Evolutionary conservation across 345 rosid genomes (phyloP), one percentile per base, ranked within the genome.

Genomic region (Gossypium rotundifolium): DNA sequence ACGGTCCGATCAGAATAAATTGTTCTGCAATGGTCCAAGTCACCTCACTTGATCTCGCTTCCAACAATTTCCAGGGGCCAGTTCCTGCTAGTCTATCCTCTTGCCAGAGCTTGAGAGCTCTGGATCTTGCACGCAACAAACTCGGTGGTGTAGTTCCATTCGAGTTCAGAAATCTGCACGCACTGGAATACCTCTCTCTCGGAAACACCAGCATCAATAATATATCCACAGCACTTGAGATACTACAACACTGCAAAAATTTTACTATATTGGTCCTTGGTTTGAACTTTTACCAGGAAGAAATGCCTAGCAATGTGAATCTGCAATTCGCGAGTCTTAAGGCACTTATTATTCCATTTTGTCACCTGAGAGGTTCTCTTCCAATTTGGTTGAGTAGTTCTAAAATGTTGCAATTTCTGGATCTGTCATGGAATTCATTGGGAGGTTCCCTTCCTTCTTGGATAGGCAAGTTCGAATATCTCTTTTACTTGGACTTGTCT

Each of bases 21-120:
- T 82, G 87, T 49, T 79, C 87, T 44, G 76, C 83, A 40, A 79
- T 81, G 82, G 20, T 20, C 38, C 69, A 12, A 60, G 55, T 84
- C 11, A 20, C 4, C 23, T 69, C 52, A 3, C 72, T 79, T 52
- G 10, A 33, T 60, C 74, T 81, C 20, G 58, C 70, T 13, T 51
- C 72, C 27, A 84, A 84, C 63, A n/a, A 70, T 12, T 79, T 82
- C 55, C 40, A 27, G 14, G 80, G 83, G 40, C 52, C 70, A 0
- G 2, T 79, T 1, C 79, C 87, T 0, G 78, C 60, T 42, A 42
- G 63, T 48, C 45, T 84, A 9, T 77, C 78, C 16, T 23, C 75
- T 18, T 84, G 83, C 63, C 63, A 14, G 22, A 55, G 52, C 23
- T 23, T 81, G 68, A 73, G 20, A 1, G 20, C 4, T 14, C 57